These are phyloP conservation scores for Biscogniauxia marginata DNA, from an alignment of 2,329 filamentous ascomycete species.

Conservation along the genomic window DNA sequence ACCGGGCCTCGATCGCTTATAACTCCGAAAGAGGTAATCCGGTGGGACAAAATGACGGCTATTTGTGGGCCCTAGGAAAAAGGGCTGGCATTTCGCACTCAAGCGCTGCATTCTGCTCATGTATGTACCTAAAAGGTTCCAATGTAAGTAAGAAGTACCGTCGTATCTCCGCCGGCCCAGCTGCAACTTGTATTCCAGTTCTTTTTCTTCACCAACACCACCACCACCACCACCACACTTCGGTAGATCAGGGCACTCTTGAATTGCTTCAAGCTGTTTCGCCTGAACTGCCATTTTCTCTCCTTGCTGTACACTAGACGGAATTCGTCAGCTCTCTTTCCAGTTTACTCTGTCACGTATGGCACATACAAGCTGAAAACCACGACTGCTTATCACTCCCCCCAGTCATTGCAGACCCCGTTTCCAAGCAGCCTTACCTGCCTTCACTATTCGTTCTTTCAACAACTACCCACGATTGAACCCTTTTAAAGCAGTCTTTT, in stretches of 20 bases:
- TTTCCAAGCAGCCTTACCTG: neutral
- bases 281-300: neutral
- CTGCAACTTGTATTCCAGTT: neutral
- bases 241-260: neutral
- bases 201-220: neutral
- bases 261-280: neutral
- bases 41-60: neutral
- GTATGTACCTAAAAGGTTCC: too few relatives aligned
- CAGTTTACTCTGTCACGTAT: neutral
- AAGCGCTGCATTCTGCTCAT: neutral
- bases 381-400: neutral
- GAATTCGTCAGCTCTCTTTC: neutral
- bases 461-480: neutral
- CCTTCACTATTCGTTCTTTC: neutral
- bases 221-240: neutral
- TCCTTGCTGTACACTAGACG: neutral
- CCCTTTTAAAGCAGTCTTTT: neutral
- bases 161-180: neutral
- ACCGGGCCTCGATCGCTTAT: neutral
- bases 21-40: neutral
- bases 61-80: neutral
- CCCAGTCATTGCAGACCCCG: too few relatives aligned
- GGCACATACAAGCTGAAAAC: neutral
- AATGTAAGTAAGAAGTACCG: neutral
- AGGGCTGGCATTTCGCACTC: neutral